Evolutionary conservation across 169 alveolate species (phyloP).

Genomic region (Cystoisospora suis): DNA sequence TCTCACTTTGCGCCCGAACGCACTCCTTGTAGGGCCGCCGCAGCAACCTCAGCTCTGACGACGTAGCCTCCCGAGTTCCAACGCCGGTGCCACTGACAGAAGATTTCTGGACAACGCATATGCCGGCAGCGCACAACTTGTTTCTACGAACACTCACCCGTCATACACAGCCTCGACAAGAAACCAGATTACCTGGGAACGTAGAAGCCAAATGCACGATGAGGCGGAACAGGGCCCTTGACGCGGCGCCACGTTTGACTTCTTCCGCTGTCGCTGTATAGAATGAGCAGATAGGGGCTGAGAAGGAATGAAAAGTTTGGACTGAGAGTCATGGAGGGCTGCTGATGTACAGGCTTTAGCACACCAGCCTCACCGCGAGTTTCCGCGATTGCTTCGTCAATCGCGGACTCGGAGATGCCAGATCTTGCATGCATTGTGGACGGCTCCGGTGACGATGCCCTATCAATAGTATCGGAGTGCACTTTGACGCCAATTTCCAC

Average conservation of each 20-base stretch:
- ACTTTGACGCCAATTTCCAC: too few relatives aligned
- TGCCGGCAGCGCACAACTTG: not conserved
- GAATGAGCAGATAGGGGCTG: too few relatives aligned
- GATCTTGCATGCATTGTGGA: too few relatives aligned
- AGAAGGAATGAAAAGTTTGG: too few relatives aligned
- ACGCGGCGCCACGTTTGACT: not conserved
- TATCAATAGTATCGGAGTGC: too few relatives aligned
- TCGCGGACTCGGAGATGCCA: too few relatives aligned
- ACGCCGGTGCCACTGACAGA: not conserved
- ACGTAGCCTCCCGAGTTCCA: constrained; percentile 21
- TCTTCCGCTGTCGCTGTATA: not conserved
- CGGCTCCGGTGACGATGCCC: too few relatives aligned
- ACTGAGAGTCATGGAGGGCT: too few relatives aligned
- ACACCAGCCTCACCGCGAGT: too few relatives aligned
- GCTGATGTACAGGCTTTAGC: too few relatives aligned
- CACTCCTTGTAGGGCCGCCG: not conserved
- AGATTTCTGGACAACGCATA: not conserved
- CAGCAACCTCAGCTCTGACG: not conserved
- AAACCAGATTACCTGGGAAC: not conserved
- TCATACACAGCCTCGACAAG: not conserved
- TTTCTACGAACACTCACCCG: not conserved
- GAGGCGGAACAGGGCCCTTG: not conserved
- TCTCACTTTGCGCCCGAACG: not conserved
- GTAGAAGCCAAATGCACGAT: not conserved
- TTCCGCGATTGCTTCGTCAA: too few relatives aligned